Evolutionary conservation across 2,329 filamentous ascomycete genomes (phyloP), one percentile per base, ranked within the genome.

Genomic region (Zopfia rhizophila): DNA sequence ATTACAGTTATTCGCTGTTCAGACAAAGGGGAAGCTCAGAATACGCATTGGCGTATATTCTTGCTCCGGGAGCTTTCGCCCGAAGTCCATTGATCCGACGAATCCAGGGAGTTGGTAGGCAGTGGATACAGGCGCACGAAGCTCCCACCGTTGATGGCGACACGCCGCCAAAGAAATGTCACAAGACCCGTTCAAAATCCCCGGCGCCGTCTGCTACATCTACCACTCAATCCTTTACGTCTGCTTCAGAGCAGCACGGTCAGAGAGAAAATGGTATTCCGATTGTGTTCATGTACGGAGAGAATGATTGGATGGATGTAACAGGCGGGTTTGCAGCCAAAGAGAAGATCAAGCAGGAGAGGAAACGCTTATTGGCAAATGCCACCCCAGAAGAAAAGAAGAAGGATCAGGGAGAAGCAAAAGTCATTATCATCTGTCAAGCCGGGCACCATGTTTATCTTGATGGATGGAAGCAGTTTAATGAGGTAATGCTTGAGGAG

Each of bases 281-380:
- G 0, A 78, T 97, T 22, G 82, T 97, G 7, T 83, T 99, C 68
- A 92, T 97, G 89, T 99, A 99, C 67, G 94, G 94, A 53, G 92
- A 97, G 62, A 87, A 94, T 65, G 94, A 99, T 77, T 99, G 94
- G 94, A 99, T 99, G 94, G 94, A 99, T 58, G 86, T 94, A 7
- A 85, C 85, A 0, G 94, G 92, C 19, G 94, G 94, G 0, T 84
- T 86, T 33, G 91, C 89, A 0, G 86, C 92, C 0, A 84, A 89
- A 64, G 84, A 92, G 72, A 91, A 88, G 69, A 81, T 97, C 10
- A 86, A 90, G 49, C 79, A 86, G 46, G 85, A 87, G 53, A 83
- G 82, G 54, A 73, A 75, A 18, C 82, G 82, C 37, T 78, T 82
- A 0, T 74, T 96, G 3, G 72, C 79, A 10, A 72, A 80, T 16